These are phyloP conservation scores for Begonia fuchsioides DNA, from an alignment of 306 rosid species.

Conservation along the genomic window DNA sequence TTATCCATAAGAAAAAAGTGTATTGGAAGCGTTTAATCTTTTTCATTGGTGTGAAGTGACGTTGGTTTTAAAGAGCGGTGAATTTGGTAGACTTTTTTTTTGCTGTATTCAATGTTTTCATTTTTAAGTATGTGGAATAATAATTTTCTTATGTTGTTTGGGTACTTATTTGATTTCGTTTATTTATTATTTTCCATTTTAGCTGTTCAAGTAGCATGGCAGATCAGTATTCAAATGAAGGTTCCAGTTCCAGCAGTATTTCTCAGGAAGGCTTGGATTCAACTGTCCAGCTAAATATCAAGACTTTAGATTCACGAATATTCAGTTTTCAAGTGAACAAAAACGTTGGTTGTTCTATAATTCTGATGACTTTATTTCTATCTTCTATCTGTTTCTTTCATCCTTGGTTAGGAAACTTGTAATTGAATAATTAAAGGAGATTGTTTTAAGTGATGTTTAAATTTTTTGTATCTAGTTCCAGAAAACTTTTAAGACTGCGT, in stretches of 20 bases:
- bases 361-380: background rate
- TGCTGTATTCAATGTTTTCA: no score
- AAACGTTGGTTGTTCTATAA: slow-evolving; percentile 33
- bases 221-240: slow-evolving; percentile 35
- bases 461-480: no score
- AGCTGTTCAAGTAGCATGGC: slow-evolving; percentile 38
- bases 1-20: no score
- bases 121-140: no score
- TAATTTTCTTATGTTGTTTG: no score
- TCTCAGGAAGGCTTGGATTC: slow-evolving; percentile 45
- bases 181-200: no score
- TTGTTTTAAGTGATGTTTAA: background rate
- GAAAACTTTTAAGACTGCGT: background rate
- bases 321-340: slow-evolving; percentile 64
- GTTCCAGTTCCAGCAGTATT: slow-evolving; percentile 35
- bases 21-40: no score
- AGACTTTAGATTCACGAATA: slow-evolving; percentile 75
- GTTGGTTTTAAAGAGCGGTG: no score
- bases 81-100: no score
- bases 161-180: no score
- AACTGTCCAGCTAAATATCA: slow-evolving; percentile 64
- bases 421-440: background rate
- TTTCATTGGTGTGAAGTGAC: no score
- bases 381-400: slow-evolving; percentile 4
- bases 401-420: background rate